phyloP scores from a whole-genome alignment of 2,329 filamentous ascomycete genomes.

The Xylariaceae sp. region DNA sequence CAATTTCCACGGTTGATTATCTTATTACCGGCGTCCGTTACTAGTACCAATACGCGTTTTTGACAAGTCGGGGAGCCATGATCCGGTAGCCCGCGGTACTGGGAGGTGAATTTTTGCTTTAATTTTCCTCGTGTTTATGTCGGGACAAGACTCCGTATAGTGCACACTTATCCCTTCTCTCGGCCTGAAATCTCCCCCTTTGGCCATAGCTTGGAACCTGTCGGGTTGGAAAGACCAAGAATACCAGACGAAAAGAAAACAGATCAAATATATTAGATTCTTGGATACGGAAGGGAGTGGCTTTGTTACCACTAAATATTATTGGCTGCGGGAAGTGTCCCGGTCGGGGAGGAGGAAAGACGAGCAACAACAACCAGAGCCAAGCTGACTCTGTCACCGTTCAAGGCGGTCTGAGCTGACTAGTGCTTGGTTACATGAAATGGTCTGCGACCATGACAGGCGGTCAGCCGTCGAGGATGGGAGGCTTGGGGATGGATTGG shows the following conservation, averaged over 20 bases:
- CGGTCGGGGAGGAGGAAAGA: slow-evolving; percentile 23
- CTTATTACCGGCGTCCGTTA: slow-evolving; percentile 12
- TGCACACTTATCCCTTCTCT: neutral
- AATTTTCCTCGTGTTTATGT: neutral
- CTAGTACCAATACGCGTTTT: slow-evolving; percentile 10
- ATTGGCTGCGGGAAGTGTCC: slow-evolving; percentile 27
- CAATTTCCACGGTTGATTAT: slow-evolving; percentile 22
- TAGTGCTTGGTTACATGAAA: slow-evolving; percentile 36
- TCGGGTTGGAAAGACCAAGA: neutral
- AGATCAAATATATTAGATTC: slow-evolving; percentile 17
- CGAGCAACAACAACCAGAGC: slow-evolving; percentile 30
- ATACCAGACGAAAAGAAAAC: slow-evolving; percentile 8
- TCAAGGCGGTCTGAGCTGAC: slow-evolving; percentile 45
- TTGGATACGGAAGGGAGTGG: slow-evolving; percentile 8
- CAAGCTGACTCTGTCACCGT: slow-evolving; percentile 39
- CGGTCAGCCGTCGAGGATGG: slow-evolving; percentile 39
- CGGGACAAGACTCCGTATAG: neutral
- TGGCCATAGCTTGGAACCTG: neutral
- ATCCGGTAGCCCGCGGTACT: slow-evolving; percentile 16
- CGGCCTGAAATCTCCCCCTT: neutral
- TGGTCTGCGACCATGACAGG: slow-evolving; percentile 38
- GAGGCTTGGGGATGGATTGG: slow-evolving; percentile 24
- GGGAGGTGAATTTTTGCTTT: slow-evolving; percentile 1
- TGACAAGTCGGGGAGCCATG: slow-evolving; percentile 15
- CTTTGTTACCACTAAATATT: slow-evolving; percentile 21